Base-by-base conservation (phyloP, 371 early-diverging fungal species). In the Lichtheimia hyalospora region DNA sequence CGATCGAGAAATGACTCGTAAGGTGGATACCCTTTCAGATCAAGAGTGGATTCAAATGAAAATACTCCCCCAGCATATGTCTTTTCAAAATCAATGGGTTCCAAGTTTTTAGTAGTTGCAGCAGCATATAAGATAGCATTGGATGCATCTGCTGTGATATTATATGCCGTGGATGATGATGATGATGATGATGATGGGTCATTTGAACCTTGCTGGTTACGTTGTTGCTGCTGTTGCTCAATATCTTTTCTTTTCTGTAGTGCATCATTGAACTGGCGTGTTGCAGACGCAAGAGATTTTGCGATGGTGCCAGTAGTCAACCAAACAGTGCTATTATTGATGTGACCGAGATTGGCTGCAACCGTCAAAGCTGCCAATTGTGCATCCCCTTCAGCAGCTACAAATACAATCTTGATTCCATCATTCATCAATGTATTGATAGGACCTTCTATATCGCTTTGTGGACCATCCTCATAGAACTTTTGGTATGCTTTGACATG, bases 1-100 rank as follows among this genome's bases (percentile, higher is more conserved):
- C 68, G 71, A 12, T 68, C 56, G 7, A 77, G 48, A 67, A 84
- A 84, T 3, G 41, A 46, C 28, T 83, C 79, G 62, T 68, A 84
- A 5, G 75, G 81, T 7, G 75, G 67, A 52, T 76, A 70, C 3
- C 79, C 79, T 2, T 74, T 52, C 13, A 82, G 59, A 24, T 77
- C 61, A 56, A 72, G 61, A 15, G 65, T 46, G 2, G 60, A 28
- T n/a, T 70, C 66, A 50, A 79, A 69, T 2, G 55, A 55, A 39
- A 79, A 76, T 3, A 79, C 64, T 8, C 80, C 76, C 13, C 80
- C 80, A 21, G 81, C 68, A 64, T 82, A 73, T 0, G 78, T 73
- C 6, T 57, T 20, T 50, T 75, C 69, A 15, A 60, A 80, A 16
- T 67, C 57, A 23, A 80, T 74, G 0, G 63, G 66, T 15, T 43